phyloP scores from a whole-genome alignment of 768 basidiomycete species.

The Daedaleopsis nitida region DNA sequence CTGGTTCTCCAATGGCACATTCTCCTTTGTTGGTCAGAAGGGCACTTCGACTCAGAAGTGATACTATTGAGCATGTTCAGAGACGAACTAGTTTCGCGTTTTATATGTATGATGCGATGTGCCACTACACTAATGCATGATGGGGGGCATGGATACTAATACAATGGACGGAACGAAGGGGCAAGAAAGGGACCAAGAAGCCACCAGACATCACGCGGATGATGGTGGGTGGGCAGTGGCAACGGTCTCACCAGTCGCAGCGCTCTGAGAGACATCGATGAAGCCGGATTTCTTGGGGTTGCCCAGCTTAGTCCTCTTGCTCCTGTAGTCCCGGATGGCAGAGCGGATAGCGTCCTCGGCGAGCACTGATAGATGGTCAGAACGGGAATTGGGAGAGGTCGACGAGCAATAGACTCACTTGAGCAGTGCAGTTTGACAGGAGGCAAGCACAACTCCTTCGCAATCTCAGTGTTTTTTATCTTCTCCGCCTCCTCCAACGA shows the following conservation, averaged over 20 bases:
- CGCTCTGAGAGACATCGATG: slow-evolving; percentile 69
- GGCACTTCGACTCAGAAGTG: slow-evolving; percentile 30
- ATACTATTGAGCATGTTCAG: background rate
- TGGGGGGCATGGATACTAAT: slow-evolving; percentile 16
- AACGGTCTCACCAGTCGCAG: slow-evolving; percentile 53
- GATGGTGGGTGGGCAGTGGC: slow-evolving; percentile 40
- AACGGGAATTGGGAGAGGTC: background rate
- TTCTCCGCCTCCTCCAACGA: slow-evolving; percentile 91
- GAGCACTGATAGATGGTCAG: slow-evolving; percentile 61
- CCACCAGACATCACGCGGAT: slow-evolving; percentile 6
- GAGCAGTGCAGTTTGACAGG: slow-evolving; percentile 97
- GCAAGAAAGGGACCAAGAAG: background rate
- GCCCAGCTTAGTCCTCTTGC: slow-evolving; percentile 65
- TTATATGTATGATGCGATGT: slow-evolving; percentile 11
- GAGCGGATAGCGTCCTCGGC: slow-evolving; percentile 99
- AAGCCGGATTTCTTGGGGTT: slow-evolving; percentile 61
- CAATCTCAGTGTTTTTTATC: slow-evolving; percentile 99
- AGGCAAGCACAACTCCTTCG: slow-evolving; percentile 92
- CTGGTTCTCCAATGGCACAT: slow-evolving; percentile 90
- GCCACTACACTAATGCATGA: slow-evolving; percentile 13
- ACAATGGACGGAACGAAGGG: background rate
- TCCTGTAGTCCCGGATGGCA: slow-evolving; percentile 93
- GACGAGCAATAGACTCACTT: slow-evolving; percentile 52
- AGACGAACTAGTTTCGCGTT: background rate
- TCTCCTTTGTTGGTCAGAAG: slow-evolving; percentile 74